Evolutionary conservation across 2,329 filamentous ascomycete genomes (phyloP).

Genomic region (Cucurbitaria berberidis): DNA sequence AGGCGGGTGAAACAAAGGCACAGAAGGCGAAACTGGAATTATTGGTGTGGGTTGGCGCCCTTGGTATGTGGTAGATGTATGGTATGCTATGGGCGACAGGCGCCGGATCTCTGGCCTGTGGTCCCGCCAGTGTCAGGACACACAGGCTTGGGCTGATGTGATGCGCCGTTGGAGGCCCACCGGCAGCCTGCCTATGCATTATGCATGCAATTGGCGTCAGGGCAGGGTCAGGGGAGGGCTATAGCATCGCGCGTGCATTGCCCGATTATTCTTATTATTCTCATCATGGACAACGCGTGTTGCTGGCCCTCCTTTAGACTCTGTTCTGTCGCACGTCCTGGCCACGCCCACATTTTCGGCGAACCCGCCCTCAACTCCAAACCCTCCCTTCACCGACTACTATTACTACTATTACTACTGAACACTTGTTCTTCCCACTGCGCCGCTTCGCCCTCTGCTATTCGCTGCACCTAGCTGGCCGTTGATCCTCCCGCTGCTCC

Average conservation of each 20-base stretch:
- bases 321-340: no score
- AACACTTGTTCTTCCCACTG: not conserved
- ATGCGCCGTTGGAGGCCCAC: not conserved
- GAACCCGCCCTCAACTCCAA: constrained; percentile 10
- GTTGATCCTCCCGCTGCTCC: constrained; percentile 14
- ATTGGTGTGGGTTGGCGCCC: constrained; percentile 5
- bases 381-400: not conserved
- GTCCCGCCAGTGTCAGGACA: not conserved
- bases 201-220: not conserved
- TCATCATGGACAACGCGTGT: no score
- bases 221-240: constrained; percentile 11
- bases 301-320: no score
- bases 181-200: no score
- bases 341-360: constrained; percentile 2
- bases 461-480: not conserved
- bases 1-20: constrained; percentile 18
- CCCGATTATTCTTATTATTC: no score
- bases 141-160: not conserved
- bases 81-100: not conserved
- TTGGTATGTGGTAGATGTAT: no score
- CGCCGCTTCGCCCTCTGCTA: not conserved
- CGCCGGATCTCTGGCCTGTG: not conserved
- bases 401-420: not conserved
- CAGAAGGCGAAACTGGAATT: not conserved
- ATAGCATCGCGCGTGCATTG: constrained; percentile 11